These are phyloP conservation scores for Dactylonectria macrodidyma DNA, from an alignment of 2,329 filamentous ascomycete genomes.

Conservation along the genomic window DNA sequence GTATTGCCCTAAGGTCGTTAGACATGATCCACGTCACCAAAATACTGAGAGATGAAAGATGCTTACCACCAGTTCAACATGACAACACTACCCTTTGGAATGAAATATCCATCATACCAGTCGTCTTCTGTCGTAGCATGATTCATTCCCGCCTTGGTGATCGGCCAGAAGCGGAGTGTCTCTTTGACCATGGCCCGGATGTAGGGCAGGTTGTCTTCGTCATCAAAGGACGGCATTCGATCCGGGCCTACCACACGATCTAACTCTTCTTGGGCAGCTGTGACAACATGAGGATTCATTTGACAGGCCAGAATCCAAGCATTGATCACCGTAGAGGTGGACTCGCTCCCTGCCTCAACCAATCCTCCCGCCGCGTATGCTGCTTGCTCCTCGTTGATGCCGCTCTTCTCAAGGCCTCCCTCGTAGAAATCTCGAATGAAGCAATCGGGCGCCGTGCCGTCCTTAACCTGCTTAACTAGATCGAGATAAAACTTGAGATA, in stretches of 20 bases:
- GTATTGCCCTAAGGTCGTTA: constrained; percentile 23
- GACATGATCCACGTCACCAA: not conserved
- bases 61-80: constrained; percentile 34
- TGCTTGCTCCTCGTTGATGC: constrained; percentile 38
- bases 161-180: constrained; percentile 58
- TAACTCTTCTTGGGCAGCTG: constrained; percentile 50
- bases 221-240: constrained; percentile 55
- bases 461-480: constrained; percentile 28
- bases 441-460: constrained; percentile 33
- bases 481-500: constrained; percentile 37
- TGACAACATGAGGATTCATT: constrained; percentile 53
- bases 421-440: constrained; percentile 39
- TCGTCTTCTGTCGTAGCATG: constrained; percentile 32
- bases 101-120: constrained; percentile 34
- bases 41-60: not conserved
- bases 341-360: constrained; percentile 42
- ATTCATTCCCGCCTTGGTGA: constrained; percentile 36
- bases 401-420: constrained; percentile 31
- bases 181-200: constrained; percentile 62
- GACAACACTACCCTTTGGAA: constrained; percentile 36
- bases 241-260: constrained; percentile 55
- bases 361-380: constrained; percentile 35
- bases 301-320: constrained; percentile 63
- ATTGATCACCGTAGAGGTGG: constrained; percentile 48
- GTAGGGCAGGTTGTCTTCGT: constrained; percentile 58